A percentile compares a stretch with the other conserved stretches of the same genome.
Conservation (phyloP, 345 rosid species). For the Noccaea caerulescens region DNA sequence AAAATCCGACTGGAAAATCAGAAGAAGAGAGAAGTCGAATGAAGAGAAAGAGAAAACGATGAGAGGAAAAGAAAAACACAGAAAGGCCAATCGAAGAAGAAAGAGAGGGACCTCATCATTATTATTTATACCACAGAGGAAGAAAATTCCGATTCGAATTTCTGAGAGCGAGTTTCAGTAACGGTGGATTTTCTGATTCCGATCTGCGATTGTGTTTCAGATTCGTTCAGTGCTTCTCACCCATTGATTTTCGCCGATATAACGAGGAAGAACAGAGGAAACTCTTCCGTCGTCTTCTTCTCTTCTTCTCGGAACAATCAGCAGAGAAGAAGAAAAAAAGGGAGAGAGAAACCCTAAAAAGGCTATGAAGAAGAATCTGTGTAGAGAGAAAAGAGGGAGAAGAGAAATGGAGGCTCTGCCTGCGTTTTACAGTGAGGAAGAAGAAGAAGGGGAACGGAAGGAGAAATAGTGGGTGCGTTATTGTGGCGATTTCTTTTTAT, state of each 20-base stretch:
- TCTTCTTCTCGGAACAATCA: constrained; percentile 9
- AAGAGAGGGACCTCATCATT: constrained; percentile 45
- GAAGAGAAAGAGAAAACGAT: background rate
- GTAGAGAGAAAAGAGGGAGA: background rate
- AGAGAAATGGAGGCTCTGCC: constrained; percentile 21
- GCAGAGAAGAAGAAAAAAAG: background rate
- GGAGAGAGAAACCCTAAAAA: background rate
- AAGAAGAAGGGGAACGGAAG: constrained; percentile 25
- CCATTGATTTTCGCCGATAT: constrained; percentile 12
- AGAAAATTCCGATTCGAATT: constrained; percentile 1
- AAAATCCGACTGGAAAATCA: background rate
- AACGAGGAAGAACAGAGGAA: background rate
- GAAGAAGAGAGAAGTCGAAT: background rate
- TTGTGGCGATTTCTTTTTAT: constrained; percentile 21
- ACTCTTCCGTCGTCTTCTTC: background rate
- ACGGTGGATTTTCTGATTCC: background rate
- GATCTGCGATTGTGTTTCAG: constrained; percentile 17
- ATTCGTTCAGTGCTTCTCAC: constrained; percentile 27
- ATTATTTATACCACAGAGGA: constrained; percentile 31
- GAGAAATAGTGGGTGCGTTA: constrained; percentile 41
- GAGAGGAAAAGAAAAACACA: background rate
- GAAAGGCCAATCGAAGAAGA: constrained; percentile 26
- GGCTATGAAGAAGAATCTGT: background rate
- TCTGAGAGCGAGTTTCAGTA: background rate
- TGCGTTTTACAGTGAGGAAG: constrained; percentile 32